A percentile compares a stretch with the other conserved stretches of the same genome.
phyloP scores from a whole-genome alignment of 2,329 filamentous ascomycete species.

The Colletotrichum sp. region DNA sequence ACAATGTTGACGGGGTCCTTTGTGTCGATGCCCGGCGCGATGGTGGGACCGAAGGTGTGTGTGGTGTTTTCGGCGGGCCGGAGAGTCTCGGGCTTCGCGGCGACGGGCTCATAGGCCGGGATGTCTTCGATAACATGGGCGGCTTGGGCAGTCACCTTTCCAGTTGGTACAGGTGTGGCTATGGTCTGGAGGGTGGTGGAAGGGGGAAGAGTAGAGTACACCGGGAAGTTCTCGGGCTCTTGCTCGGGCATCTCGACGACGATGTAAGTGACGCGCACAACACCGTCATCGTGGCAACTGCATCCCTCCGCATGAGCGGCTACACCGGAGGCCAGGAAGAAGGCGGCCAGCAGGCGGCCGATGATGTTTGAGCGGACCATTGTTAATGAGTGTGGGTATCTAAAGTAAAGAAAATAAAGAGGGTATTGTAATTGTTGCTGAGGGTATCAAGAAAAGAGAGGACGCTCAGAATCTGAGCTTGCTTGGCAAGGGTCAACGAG shows the following conservation, averaged over 20 bases:
- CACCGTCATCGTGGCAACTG: conserved; percentile 7
- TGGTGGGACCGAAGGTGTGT: conserved; percentile 19
- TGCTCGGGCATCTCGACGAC: conserved; percentile 23
- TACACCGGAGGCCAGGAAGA: conserved; percentile 4
- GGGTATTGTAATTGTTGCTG: background rate
- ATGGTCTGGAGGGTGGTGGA: background rate
- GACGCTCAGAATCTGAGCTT: conserved; percentile 2
- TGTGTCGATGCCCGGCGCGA: conserved; percentile 10
- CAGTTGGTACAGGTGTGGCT: background rate
- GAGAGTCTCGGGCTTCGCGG: conserved; percentile 22
- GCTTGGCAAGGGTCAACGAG: background rate
- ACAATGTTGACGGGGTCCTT: conserved; percentile 23
- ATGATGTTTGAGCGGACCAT: conserved; percentile 8
- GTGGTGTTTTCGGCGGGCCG: conserved; percentile 29
- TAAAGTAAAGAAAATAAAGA: background rate
- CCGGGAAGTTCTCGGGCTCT: background rate
- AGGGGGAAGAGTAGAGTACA: background rate
- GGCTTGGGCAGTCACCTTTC: background rate
- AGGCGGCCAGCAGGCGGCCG: conserved; percentile 1
- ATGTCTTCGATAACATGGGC: conserved; percentile 9
- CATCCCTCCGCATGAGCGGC: conserved; percentile 18
- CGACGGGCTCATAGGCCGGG: background rate
- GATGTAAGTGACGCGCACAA: conserved; percentile 21
- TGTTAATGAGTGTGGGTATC: background rate
- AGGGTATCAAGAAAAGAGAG: background rate